Evolutionary conservation across 2,329 filamentous ascomycete species (phyloP).

Genomic region (Aspergillus sp.): DNA sequence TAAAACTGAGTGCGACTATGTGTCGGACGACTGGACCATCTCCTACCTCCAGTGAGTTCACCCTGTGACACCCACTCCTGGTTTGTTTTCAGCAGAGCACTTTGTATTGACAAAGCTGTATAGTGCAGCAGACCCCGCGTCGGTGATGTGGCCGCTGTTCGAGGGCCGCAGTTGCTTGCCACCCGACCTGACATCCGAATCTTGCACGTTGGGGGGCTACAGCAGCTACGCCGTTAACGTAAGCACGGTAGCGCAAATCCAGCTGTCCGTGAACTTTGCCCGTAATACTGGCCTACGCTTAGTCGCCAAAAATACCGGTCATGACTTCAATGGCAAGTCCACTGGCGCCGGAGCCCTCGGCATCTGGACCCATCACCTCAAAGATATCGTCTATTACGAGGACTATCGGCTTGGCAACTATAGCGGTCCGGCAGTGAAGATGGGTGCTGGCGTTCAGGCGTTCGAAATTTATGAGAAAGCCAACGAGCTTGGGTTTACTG

Average conservation of each 20-base stretch:
- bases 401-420: constrained; percentile 47
- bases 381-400: constrained; percentile 44
- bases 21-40: constrained; percentile 26
- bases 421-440: constrained; percentile 52
- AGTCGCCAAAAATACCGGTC: constrained; percentile 49
- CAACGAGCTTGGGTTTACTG: constrained; percentile 47
- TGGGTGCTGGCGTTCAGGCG: constrained; percentile 58
- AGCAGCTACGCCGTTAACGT: constrained; percentile 41
- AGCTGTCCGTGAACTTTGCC: constrained; percentile 34
- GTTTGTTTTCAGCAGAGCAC: no score
- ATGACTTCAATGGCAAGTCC: constrained; percentile 52
- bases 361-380: constrained; percentile 54
- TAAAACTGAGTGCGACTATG: constrained; percentile 17
- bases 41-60: constrained; percentile 29
- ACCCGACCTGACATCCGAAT: constrained; percentile 23
- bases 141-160: constrained; percentile 32
- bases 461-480: constrained; percentile 51
- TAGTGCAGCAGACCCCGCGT: constrained; percentile 27
- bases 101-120: not conserved
- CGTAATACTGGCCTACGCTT: constrained; percentile 36
- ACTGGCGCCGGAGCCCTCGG: constrained; percentile 50
- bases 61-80: no score
- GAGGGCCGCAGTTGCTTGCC: constrained; percentile 30
- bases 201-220: constrained; percentile 35
- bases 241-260: constrained; percentile 35